These are phyloP conservation scores for Coniferiporia weirii DNA, from an alignment of 1,284 basidiomycete species.

Conservation along the genomic window DNA sequence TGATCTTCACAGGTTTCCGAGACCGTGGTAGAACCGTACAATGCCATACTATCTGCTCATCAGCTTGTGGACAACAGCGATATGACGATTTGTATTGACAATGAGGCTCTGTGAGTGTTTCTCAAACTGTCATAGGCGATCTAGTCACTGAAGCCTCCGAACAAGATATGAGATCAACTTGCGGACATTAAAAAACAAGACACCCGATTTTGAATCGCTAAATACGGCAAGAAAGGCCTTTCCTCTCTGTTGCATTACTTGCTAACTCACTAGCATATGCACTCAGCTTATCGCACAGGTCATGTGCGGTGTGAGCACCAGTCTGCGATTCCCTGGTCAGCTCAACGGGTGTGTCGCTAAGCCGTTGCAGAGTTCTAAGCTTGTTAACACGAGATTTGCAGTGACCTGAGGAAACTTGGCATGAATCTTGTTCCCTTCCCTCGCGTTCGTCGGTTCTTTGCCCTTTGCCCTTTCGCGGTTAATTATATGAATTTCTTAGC, in stretches of 20 bases:
- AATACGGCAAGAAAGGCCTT: conserved; percentile 58
- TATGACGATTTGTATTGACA: conserved; percentile 87
- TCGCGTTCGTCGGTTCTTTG: conserved; percentile 46
- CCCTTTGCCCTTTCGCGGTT: background rate
- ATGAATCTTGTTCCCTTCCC: conserved; percentile 95
- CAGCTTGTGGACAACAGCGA: conserved; percentile 92
- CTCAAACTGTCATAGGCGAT: background rate
- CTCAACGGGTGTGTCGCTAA: conserved; percentile 65
- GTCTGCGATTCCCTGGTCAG: conserved; percentile 90
- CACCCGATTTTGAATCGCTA: conserved; percentile 70
- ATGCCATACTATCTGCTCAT: conserved; percentile 85
- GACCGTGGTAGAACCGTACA: conserved; percentile 95
- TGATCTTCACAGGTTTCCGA: conserved; percentile 67
- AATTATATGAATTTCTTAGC: conserved; percentile 32
- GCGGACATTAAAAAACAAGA: conserved; percentile 68
- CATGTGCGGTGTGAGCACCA: conserved; percentile 89
- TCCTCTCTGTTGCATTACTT: conserved; percentile 9
- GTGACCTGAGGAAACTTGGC: conserved; percentile 88
- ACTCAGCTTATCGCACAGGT: conserved; percentile 71
- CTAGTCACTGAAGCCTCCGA: background rate
- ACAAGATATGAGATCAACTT: conserved; percentile 70
- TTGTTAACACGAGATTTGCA: conserved; percentile 27
- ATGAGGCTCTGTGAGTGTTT: conserved; percentile 76
- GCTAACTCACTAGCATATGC: conserved; percentile 4
- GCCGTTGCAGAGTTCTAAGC: background rate